Base-by-base conservation (phyloP, 2,329 filamentous ascomycete species). In the Furcasterigmium sp. region DNA sequence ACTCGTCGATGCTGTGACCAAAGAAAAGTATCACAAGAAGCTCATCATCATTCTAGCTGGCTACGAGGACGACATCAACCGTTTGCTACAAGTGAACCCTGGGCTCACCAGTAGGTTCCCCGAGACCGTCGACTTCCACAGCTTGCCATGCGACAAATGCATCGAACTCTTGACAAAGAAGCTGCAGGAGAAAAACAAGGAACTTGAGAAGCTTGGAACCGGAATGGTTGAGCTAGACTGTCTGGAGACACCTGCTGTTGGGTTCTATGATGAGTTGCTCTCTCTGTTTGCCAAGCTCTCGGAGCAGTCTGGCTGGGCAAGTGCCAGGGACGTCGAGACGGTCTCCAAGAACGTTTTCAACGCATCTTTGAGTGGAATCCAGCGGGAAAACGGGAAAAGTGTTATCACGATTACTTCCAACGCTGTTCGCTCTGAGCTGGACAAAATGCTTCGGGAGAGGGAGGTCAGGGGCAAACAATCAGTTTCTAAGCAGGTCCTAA, bases 11-110 rank as follows among this genome's bases (percentile, higher is more conserved):
- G 68, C 61, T 1, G 54, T 72, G 0, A 76, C 72, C 2, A 78
- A 86, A 46, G 69, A 73, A 0, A 71, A 65, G 29, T 87, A 78
- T 54, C 60, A 67, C 3, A 65, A 72, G 25, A 84, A 80, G 45
- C 60, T 87, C 3, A 69, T 88, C 30, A 72, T 84, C 28, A 85
- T 88, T 28, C 62, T 88, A 1, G 84, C 84, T 0, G 84, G 85
- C 0, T 88, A 88, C 48, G 76, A 80, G 9, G 52, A 70, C 0
- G 79, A 87, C 29, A 86, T 88, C 45, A 79, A 87, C 51, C 61
- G 65, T 0, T 69, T 88, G 0, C 70, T 87, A 60, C 61, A 64
- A 0, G 66, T 72, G 17, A 87, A 87, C 48, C 70, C 76, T 0
- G 84, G 83, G 0, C 61, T 88, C 14, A 76, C 75, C 0, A 83